Evolutionary conservation across 2,329 filamentous ascomycete species (phyloP), one percentile per base, ranked within the genome.

Genomic region (Emmonsiellopsis sp.): DNA sequence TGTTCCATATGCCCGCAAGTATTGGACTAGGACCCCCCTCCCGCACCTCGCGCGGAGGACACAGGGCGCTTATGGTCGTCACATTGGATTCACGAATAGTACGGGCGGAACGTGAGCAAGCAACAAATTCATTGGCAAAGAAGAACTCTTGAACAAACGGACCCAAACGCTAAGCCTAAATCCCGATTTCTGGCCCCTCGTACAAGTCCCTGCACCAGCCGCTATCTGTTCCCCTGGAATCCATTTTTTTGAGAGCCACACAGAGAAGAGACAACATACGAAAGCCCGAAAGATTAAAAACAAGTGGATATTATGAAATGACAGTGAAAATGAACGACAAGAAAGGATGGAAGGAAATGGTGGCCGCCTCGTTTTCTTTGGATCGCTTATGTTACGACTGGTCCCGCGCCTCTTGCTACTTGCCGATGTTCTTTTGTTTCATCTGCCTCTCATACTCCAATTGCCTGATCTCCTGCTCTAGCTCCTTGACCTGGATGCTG

Each of bases 401-500:
- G 50, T 46, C 38, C 42, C 30, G 32, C 41, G 11, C n/a, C 34
- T 41, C 44, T 54, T 53, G 61, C 59, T 30, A 58, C 58, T 58
- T 64, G 56, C 58, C 63, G 63, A 63, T 62, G 58, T 60, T 61
- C 58, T 57, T 63, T 53, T 67, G 63, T 63, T 68, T 67, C 56
- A 68, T 65, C 34, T 71, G 67, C 48, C 74, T 74, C 69, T 90
- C 85, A 55, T 70, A 73, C 58, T 77, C 65, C 58, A 94, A 79
- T 54, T 84, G 79, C 45, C 72, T 67, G 68, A 92, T 88, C 62
- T 91, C 87, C 52, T 74, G 72, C 59, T 85, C 77, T 55, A 91
- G 82, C 59, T 82, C 80, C 67, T 84, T 81, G 67, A 94, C 86
- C 52, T 87, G 84, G 50, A 86, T 85, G 58, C 76, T 77, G 51